phyloP scores from a whole-genome alignment of 2,329 filamentous ascomycete species.

The Fusarium solani-melongenae region DNA sequence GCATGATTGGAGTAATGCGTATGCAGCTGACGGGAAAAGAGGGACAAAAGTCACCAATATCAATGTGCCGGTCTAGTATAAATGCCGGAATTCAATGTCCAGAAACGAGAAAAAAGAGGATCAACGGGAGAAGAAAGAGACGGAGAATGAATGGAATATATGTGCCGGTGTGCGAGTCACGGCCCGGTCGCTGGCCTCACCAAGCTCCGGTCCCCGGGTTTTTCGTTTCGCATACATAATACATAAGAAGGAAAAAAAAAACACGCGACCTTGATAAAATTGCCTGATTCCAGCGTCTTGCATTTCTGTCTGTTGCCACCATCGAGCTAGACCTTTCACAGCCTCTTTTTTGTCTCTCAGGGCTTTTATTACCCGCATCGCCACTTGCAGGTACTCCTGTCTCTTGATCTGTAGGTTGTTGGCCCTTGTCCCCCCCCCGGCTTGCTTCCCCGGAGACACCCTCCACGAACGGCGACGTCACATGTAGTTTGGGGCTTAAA shows the following conservation, averaged over 20 bases:
- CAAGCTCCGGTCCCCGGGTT: not conserved
- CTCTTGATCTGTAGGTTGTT: not conserved
- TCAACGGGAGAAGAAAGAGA: not conserved
- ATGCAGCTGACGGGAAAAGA: not conserved
- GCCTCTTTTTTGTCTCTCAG: not conserved
- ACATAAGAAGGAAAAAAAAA: not conserved
- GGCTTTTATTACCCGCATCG: not conserved
- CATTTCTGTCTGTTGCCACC: not conserved
- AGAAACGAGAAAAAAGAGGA: not conserved
- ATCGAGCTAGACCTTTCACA: not conserved
- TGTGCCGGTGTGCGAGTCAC: not conserved
- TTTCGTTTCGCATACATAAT: not conserved
- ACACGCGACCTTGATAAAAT: not conserved
- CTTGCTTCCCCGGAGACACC: constrained; percentile 1
- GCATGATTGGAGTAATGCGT: not conserved
- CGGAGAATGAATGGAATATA: not conserved
- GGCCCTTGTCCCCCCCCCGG: constrained; percentile 7
- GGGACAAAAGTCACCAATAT: not conserved
- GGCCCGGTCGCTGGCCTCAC: not conserved
- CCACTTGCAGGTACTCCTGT: not conserved
- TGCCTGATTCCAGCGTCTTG: not conserved
- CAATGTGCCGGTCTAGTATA: not conserved
- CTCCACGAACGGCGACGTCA: constrained; percentile 12
- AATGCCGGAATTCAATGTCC: not conserved
- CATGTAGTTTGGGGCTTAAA: not conserved